Base-by-base conservation (phyloP, 2,329 filamentous ascomycete species). In the Didymella sp. region DNA sequence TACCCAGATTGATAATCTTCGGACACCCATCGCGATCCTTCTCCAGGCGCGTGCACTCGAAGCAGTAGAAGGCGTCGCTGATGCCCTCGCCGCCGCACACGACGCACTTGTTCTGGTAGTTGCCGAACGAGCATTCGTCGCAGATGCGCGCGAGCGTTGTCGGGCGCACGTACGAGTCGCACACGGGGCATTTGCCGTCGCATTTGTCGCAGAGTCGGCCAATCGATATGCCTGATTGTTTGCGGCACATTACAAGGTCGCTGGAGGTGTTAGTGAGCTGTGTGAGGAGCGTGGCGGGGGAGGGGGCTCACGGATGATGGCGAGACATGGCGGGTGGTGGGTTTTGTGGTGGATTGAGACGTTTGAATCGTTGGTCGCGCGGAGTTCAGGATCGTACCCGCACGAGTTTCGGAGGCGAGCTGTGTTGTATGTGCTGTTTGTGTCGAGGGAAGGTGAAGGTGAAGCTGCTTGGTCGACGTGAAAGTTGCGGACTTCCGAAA, bases 91-190 rank as follows among this genome's bases (percentile, higher is more conserved):
- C 95, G 76, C 95, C 95, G 79, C 95, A 99, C 40, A 99, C 95
- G 67, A 99, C 92, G 77, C 95, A 99, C 79, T 99, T 99, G 83
- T 99, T 99, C 81, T 98, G 95, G 83, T 97, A 99, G 84, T 99
- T 99, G 74, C 95, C 95, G 78, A 99, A 99, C 76, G 91, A 93
- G 84, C 95, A 99, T 81, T 99, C 95, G 82, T 99, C 95, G 83
- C 95, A 99, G 81, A 99, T 98, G 73, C 94, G 92, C 59, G 96
- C 95, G 55, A 98, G 89, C 8, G 95, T 98, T 25, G 95, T 99
- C 12, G 95, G 95, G 15, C 95, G 93, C 63, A 99, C 95, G 85
- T 99, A 99, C 60, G 91, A 96, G 78, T 99, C 95, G 87, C 95
- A 99, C 60, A 99, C 93, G 65, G 95, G 95, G 74, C 95, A 99